A percentile compares a stretch with the other conserved stretches of the same genome.
Conservation (phyloP, 495 filamentous ascomycete genomes). For the Aspergillus carlsbadensis region DNA sequence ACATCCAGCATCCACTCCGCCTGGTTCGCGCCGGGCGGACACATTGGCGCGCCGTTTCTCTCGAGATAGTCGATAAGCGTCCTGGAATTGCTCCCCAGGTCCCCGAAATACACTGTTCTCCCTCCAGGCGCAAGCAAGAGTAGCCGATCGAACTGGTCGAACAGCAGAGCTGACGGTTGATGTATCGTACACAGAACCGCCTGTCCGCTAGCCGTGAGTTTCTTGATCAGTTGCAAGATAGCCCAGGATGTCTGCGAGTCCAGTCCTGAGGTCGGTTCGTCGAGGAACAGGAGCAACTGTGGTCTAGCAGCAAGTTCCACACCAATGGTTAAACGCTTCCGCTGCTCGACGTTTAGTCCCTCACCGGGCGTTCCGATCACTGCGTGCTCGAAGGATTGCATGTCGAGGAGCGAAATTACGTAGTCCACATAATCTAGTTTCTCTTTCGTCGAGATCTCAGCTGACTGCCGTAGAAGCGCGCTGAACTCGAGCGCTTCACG, state of each 20-base stretch:
- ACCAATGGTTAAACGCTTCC: constrained; percentile 80
- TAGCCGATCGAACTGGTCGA: constrained; percentile 82
- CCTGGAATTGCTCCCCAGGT: constrained; percentile 76
- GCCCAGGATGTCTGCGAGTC: constrained; percentile 83
- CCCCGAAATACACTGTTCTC: constrained; percentile 79
- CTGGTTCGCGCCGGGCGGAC: constrained; percentile 73
- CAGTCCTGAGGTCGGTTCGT: constrained; percentile 82
- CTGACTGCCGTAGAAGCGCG: constrained; percentile 80
- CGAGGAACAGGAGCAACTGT: constrained; percentile 76
- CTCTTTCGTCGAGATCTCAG: constrained; percentile 63
- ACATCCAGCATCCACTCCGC: constrained; percentile 97
- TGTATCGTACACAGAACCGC: constrained; percentile 89
- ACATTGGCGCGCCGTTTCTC: constrained; percentile 64
- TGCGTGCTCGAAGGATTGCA: constrained; percentile 50
- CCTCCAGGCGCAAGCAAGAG: constrained; percentile 73
- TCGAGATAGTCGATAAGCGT: constrained; percentile 80
- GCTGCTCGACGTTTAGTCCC: constrained; percentile 80
- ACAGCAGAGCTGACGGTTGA: constrained; percentile 83
- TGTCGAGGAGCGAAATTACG: constrained; percentile 87
- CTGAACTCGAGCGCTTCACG: constrained; percentile 79
- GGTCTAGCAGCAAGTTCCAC: constrained; percentile 83
- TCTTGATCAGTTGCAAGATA: constrained; percentile 71
- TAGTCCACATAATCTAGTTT: constrained; percentile 90
- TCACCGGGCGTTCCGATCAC: constrained; percentile 32
- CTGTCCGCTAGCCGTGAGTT: constrained; percentile 75